phyloP scores from a whole-genome alignment of 2,329 filamentous ascomycete genomes.

The Fonsecaea pedrosoi region DNA sequence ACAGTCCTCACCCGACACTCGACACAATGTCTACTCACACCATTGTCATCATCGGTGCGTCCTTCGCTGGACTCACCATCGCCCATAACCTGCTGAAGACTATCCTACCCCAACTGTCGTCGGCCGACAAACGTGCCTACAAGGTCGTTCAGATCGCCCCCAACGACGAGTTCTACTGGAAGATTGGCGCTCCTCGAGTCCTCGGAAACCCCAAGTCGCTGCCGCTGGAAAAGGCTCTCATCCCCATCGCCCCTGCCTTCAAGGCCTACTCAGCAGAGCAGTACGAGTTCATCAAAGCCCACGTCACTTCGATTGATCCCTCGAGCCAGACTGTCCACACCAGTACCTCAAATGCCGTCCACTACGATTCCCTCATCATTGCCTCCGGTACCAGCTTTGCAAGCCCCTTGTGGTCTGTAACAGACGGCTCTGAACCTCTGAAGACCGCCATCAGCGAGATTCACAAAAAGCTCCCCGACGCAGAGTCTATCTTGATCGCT shows the following conservation, averaged over 20 bases:
- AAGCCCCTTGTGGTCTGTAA: slow-evolving; percentile 49
- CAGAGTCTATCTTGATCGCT: slow-evolving; percentile 55
- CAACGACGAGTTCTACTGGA: slow-evolving; percentile 60
- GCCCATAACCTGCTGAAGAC: slow-evolving; percentile 49
- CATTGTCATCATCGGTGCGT: slow-evolving; percentile 50
- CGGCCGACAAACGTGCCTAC: slow-evolving; percentile 48
- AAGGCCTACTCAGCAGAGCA: slow-evolving; percentile 55
- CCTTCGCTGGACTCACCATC: slow-evolving; percentile 46
- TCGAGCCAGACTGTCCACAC: slow-evolving; percentile 54
- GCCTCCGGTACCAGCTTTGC: slow-evolving; percentile 61
- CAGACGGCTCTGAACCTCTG: slow-evolving; percentile 50
- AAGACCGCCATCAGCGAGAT: slow-evolving; percentile 44
- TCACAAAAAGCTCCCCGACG: slow-evolving; percentile 46
- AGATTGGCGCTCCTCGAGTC: slow-evolving; percentile 60
- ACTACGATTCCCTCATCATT: slow-evolving; percentile 63
- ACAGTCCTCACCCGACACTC: not conserved
- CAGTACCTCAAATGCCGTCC: slow-evolving; percentile 46
- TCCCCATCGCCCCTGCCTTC: slow-evolving; percentile 59
- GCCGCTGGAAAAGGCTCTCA: slow-evolving; percentile 55
- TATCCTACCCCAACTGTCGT: slow-evolving; percentile 41
- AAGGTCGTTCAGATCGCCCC: slow-evolving; percentile 64
- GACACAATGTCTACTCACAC: slow-evolving; percentile 34
- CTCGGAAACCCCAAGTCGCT: slow-evolving; percentile 58
- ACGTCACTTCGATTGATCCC: slow-evolving; percentile 56
- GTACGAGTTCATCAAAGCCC: slow-evolving; percentile 60